Conservation (phyloP, 192 early-diverging fungal species). For the Umbelopsis ramanniana region DNA sequence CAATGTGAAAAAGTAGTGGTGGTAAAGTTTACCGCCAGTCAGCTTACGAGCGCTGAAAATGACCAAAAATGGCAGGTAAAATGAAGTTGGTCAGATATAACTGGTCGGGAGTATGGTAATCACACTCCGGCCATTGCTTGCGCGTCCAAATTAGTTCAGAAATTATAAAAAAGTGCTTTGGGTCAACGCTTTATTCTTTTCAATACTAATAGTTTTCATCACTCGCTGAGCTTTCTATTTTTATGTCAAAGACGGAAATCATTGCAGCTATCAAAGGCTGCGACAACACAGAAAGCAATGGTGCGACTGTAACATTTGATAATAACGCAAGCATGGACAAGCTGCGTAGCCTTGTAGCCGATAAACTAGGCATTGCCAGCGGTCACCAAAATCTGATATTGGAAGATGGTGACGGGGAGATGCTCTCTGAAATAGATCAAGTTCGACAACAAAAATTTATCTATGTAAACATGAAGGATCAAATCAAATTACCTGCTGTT, state of each 20-base stretch:
- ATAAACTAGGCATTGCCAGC: constrained; percentile 22
- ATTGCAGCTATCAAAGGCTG: constrained; percentile 31
- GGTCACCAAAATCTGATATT: constrained; percentile 13
- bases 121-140: background rate
- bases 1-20: too few species aligned
- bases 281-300: constrained; percentile 24
- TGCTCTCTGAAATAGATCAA: constrained; percentile 19
- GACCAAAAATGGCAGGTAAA: background rate
- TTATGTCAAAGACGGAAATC: constrained; percentile 23
- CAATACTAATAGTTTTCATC: background rate
- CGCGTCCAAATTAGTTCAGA: background rate
- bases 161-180: background rate
- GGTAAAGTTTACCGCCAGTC: background rate
- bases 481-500: constrained; percentile 27
- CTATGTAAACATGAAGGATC: constrained; percentile 26
- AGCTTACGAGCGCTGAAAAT: background rate
- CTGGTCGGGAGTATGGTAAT: background rate
- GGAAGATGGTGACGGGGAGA: background rate
- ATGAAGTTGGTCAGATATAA: background rate
- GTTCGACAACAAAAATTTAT: constrained; percentile 29
- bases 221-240: background rate
- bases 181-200: too few species aligned
- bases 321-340: constrained; percentile 29
- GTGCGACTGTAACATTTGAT: constrained; percentile 23
- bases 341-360: constrained; percentile 30